A percentile compares a stretch with the other conserved stretches of the same genome.
Evolutionary conservation across 129 eudicot species (phyloP).

Genomic region (Daucus carota): DH1_v3.0 NC_030383.2:60698001-60698500

Average conservation of each 20-base stretch:
- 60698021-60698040: conserved; percentile 75
- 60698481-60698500: conserved; percentile 90
- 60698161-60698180: conserved; percentile 52
- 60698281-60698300: conserved; percentile 87
- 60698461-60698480: conserved; percentile 74
- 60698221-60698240: conserved; percentile 89
- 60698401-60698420: conserved; percentile 47
- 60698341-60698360: conserved; percentile 59
- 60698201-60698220: conserved; percentile 79
- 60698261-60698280: conserved; percentile 67
- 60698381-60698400: conserved; percentile 58
- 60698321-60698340: conserved; percentile 65
- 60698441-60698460: conserved; percentile 70
- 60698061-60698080: conserved; percentile 49
- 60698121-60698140: conserved; percentile 89
- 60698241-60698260: conserved; percentile 57
- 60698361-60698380: conserved; percentile 69
- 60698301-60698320: conserved; percentile 78
- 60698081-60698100: conserved; percentile 44
- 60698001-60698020: conserved; percentile 77
- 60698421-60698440: conserved; percentile 74
- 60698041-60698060: conserved; percentile 96
- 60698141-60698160: conserved; percentile 99
- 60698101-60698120: conserved; percentile 64
- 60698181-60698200: conserved; percentile 56